Conservation (phyloP, 257 asterid species). For the Petrea volubilis region DNA sequence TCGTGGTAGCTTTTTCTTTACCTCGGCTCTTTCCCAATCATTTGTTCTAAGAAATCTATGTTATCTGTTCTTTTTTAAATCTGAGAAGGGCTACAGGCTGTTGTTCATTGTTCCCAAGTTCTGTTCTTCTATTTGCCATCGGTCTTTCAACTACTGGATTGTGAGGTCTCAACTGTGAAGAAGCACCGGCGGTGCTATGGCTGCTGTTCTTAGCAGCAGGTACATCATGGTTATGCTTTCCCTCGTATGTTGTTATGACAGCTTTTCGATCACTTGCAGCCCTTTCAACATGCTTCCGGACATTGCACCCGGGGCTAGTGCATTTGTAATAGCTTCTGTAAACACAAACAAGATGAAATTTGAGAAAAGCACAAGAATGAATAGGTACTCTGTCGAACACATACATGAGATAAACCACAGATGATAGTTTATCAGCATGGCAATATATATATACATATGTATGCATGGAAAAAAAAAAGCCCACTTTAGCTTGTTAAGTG, state of each 20-base stretch:
- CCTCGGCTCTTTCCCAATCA: neutral
- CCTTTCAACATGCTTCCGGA: conserved; percentile 92
- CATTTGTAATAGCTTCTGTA: conserved; percentile 95
- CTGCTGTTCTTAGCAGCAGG: conserved; percentile 75
- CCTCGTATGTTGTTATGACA: conserved; percentile 86
- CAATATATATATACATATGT: neutral
- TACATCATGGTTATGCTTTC: conserved; percentile 82
- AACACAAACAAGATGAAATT: conserved; percentile 5
- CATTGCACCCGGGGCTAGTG: conserved; percentile 77
- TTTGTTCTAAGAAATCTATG: conserved; percentile 27
- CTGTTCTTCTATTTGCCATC: conserved; percentile 30
- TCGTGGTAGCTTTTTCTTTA: conserved; percentile 9
- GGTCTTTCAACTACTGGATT: conserved; percentile 31
- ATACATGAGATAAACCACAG: neutral
- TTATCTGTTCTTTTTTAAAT: conserved; percentile 73
- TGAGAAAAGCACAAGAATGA: neutral
- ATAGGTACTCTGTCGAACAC: neutral
- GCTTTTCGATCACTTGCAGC: conserved; percentile 88
- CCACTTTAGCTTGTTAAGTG: neutral
- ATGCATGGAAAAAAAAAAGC: no score
- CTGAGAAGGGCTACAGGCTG: conserved; percentile 55
- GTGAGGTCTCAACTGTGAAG: conserved; percentile 56
- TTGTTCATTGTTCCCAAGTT: conserved; percentile 49
- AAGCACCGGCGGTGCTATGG: conserved; percentile 49
- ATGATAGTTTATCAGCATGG: neutral